These are phyloP conservation scores for Verticillium klebahnii DNA, from an alignment of 2,329 filamentous ascomycete genomes.

Conservation along the genomic window DNA sequence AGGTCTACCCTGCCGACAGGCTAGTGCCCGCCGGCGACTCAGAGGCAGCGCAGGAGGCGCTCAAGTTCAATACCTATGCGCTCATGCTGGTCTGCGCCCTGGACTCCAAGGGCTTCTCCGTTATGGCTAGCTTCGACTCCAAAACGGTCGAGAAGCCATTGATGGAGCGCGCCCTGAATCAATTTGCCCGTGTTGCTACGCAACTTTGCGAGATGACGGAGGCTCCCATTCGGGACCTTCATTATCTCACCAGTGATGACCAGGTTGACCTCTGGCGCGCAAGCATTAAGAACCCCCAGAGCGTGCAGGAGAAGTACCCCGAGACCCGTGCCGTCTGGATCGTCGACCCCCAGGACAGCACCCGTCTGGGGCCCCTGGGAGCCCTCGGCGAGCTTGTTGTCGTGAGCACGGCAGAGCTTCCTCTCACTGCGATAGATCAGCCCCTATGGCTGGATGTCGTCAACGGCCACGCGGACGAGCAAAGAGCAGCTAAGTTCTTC, in stretches of 20 bases:
- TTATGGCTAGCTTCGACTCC: slow-evolving; percentile 63
- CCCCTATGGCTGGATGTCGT: slow-evolving; percentile 23
- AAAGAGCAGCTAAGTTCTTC: slow-evolving; percentile 24
- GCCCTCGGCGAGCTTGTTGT: slow-evolving; percentile 40
- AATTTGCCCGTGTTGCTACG: slow-evolving; percentile 46
- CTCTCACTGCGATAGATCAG: slow-evolving; percentile 17
- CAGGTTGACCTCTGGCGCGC: slow-evolving; percentile 23
- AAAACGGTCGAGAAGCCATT: slow-evolving; percentile 46
- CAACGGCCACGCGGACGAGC: slow-evolving; percentile 3
- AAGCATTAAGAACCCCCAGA: slow-evolving; percentile 17
- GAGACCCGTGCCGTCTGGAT: slow-evolving; percentile 30
- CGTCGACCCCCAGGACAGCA: slow-evolving; percentile 28
- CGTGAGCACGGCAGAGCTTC: slow-evolving; percentile 21
- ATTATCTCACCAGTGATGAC: slow-evolving; percentile 28
- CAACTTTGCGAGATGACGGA: slow-evolving; percentile 38
- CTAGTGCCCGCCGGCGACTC: slow-evolving; percentile 51
- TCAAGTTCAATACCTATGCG: slow-evolving; percentile 56
- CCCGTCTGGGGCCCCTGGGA: slow-evolving; percentile 32
- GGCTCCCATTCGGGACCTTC: slow-evolving; percentile 26
- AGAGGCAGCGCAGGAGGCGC: slow-evolving; percentile 54
- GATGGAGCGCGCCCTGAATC: slow-evolving; percentile 48
- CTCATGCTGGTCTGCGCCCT: slow-evolving; percentile 63
- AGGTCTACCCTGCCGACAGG: slow-evolving; percentile 38
- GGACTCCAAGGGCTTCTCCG: slow-evolving; percentile 47
- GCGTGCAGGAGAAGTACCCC: slow-evolving; percentile 17